Conservation (phyloP, 2,329 filamentous ascomycete species). For the Colletotrichum sp. region DNA sequence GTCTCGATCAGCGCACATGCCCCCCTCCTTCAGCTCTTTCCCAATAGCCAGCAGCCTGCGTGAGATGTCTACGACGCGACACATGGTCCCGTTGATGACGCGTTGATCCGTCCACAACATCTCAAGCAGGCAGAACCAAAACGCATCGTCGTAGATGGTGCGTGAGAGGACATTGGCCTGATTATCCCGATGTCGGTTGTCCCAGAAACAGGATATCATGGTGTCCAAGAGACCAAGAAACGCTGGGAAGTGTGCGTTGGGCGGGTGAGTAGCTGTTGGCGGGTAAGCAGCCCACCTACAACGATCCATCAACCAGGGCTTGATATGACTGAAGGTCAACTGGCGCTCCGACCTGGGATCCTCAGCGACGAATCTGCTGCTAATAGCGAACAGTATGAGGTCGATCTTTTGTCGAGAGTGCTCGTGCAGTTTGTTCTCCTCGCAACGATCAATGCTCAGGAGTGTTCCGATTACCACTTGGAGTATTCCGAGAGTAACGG, state of each 20-base stretch:
- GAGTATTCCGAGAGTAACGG: not conserved
- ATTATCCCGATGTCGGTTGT: not conserved
- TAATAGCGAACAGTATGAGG: not conserved
- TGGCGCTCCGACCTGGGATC: not conserved
- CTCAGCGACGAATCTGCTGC: not conserved
- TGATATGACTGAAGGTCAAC: not conserved
- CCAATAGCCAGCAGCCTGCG: not conserved
- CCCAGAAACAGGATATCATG: not conserved
- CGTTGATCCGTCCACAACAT: not conserved
- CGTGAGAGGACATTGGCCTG: not conserved
- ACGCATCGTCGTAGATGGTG: not conserved
- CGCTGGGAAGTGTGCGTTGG: not conserved
- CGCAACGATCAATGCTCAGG: not conserved
- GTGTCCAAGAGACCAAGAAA: not conserved
- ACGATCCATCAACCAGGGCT: not conserved
- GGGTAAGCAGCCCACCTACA: not conserved
- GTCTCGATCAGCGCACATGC: not conserved
- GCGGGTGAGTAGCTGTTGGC: not conserved
- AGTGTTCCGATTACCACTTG: rapidly evolving
- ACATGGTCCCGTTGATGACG: not conserved
- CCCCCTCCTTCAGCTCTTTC: not conserved
- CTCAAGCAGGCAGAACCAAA: not conserved
- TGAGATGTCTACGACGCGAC: not conserved
- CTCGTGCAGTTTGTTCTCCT: not conserved
- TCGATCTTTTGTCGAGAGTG: not conserved